A percentile compares a stretch with the other conserved stretches of the same genome.
These are phyloP conservation scores for Gloeopeniophorella convolvens DNA, from an alignment of 768 basidiomycete genomes.

Conservation along the genomic window DNA sequence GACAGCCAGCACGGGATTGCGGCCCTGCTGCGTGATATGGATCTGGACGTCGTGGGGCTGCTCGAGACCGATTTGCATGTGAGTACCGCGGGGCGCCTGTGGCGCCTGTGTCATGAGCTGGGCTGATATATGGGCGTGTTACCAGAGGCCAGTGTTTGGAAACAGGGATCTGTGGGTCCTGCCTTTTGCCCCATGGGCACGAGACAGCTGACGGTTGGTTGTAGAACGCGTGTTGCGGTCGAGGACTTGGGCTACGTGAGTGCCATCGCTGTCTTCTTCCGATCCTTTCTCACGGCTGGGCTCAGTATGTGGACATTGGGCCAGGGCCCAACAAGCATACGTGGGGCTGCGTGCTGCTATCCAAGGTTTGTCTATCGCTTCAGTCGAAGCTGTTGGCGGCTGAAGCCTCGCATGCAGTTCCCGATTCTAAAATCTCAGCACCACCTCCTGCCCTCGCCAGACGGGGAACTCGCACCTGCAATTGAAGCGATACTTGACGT, in stretches of 20 bases:
- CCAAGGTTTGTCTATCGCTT: conserved; percentile 49
- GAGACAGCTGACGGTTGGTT: conserved; percentile 7
- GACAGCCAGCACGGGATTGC: conserved; percentile 68
- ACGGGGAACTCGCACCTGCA: conserved; percentile 82
- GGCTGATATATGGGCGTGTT: neutral
- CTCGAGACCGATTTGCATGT: conserved; percentile 85
- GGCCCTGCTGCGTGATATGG: conserved; percentile 64
- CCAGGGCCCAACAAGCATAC: conserved; percentile 86
- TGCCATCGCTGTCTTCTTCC: conserved; percentile 3
- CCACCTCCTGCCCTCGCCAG: conserved; percentile 80
- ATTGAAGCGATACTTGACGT: conserved; percentile 82
- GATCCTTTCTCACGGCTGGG: neutral
- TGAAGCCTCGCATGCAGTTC: conserved; percentile 42
- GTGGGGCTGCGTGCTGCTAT: conserved; percentile 80
- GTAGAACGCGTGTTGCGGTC: conserved; percentile 64
- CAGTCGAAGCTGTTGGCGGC: neutral
- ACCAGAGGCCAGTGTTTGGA: conserved; percentile 66
- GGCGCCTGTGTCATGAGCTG: too few relatives aligned
- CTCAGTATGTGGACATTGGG: conserved; percentile 79
- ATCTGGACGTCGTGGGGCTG: conserved; percentile 79
- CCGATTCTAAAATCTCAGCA: conserved; percentile 84
- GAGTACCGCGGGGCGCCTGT: conserved; percentile 23
- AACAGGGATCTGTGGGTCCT: conserved; percentile 70
- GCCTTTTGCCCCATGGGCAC: neutral
- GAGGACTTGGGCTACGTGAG: conserved; percentile 80